These are phyloP conservation scores for Rhizophora apiculata DNA, from an alignment of 345 rosid genomes.

Conservation along the genomic window DNA sequence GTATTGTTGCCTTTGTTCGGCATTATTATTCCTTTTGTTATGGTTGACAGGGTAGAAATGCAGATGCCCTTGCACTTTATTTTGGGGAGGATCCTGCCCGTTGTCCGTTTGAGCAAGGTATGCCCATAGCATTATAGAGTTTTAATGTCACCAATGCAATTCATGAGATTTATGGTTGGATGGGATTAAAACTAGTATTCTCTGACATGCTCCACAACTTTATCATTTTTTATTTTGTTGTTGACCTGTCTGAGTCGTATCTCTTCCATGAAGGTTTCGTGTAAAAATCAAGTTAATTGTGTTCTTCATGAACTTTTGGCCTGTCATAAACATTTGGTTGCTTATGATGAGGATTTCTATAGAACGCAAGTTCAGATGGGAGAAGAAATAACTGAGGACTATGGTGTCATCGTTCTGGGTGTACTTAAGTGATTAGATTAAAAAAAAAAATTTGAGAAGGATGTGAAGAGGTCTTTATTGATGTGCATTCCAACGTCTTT, in stretches of 20 bases:
- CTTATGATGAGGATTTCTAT: too few relatives aligned
- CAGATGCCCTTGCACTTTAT: conserved; percentile 92
- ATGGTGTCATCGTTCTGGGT: background rate
- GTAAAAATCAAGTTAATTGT: too few relatives aligned
- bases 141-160: too few relatives aligned
- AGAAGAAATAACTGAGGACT: background rate
- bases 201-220: background rate
- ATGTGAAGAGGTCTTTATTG: background rate
- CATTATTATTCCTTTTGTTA: conserved; percentile 6
- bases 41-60: conserved; percentile 84
- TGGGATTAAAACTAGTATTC: background rate
- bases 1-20: background rate
- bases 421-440: too few relatives aligned
- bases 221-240: background rate
- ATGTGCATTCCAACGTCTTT: too few relatives aligned
- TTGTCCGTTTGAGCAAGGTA: conserved; percentile 98
- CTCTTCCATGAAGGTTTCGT: too few relatives aligned
- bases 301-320: too few relatives aligned
- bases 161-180: background rate
- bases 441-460: background rate
- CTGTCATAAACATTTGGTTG: too few relatives aligned
- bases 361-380: too few relatives aligned
- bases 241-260: too few relatives aligned
- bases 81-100: conserved; percentile 97
- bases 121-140: background rate